Evolutionary conservation across 306 rosid genomes (phyloP), one percentile per base, ranked within the genome.

Genomic region (Prunus mira): DNA sequence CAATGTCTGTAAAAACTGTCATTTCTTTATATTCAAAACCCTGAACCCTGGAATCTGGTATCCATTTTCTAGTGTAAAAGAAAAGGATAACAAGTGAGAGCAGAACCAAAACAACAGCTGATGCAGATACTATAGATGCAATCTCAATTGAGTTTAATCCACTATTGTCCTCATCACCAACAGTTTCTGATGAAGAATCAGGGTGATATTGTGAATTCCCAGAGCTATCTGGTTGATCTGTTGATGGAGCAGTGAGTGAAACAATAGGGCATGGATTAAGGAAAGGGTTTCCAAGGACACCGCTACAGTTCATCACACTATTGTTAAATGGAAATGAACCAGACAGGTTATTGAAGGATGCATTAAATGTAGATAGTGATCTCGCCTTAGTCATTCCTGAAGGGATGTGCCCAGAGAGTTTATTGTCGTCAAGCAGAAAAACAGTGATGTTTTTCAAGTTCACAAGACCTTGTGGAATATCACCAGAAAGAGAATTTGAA

Each of bases 21-120:
- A 79, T 82, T 38, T 85, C 82, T 69, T 78, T 82, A 50, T 25
- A 46, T 71, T 79, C 83, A 18, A 77, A 68, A 64, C 80, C 83
- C 76, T 63, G 86, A 43, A 83, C 81, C 70, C 81, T 75, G 55
- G 86, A 83, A 69, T 83, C 74, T 52, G 83, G 83, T 51, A 83
- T 67, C 86, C 83, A 79, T 67, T 79, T 83, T 68, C 86, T 79
- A 3, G 83, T 83, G 58, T 83, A 83, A 43, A 83, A 65, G 83
- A 79, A 72, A 34, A 83, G 78, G 81, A 75, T 34, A 70, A 72
- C 27, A 2, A 83, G 86, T 49, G 83, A 67, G 63, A 83, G 20
- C 52, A 83, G 69, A 72, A 82, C 86, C 70, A 80, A 62, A 24
- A 45, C 61, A 7, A 76, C 41, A 24, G 66, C 76, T 49, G 86